A percentile compares a stretch with the other conserved stretches of the same genome.
These are phyloP conservation scores for Ananas comosus DNA, from an alignment of 176 grass and related monocot species.

Conservation along the genomic window DNA sequence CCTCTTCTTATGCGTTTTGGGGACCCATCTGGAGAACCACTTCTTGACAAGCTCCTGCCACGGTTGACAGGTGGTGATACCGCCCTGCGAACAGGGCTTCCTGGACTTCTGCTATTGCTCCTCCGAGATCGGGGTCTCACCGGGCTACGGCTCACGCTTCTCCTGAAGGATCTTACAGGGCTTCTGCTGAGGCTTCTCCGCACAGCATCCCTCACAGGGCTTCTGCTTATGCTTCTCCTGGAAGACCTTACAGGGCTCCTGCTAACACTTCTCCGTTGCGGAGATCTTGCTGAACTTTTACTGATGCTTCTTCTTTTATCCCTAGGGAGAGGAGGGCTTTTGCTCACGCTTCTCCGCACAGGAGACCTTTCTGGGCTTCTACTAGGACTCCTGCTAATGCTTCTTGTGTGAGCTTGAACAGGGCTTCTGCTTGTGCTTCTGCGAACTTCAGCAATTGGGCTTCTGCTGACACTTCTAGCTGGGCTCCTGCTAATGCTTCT, in stretches of 20 bases:
- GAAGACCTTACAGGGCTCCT: conserved; percentile 51
- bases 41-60: conserved; percentile 84
- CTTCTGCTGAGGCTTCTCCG: conserved; percentile 14
- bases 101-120: conserved; percentile 57
- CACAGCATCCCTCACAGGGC: conserved; percentile 44
- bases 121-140: conserved; percentile 25
- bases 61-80: conserved; percentile 49
- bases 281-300: conserved; percentile 36
- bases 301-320: conserved; percentile 52
- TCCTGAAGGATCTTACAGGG: conserved; percentile 19
- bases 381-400: conserved; percentile 52
- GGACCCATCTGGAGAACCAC: conserved; percentile 69
- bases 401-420: conserved; percentile 42
- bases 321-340: conserved; percentile 28
- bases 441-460: conserved; percentile 10
- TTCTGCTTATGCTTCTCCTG: conserved; percentile 61
- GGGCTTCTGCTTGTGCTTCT: conserved; percentile 59
- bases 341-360: conserved; percentile 33
- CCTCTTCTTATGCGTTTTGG: conserved; percentile 83
- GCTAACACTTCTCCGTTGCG: conserved; percentile 30
- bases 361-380: conserved; percentile 39
- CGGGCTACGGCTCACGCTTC: conserved; percentile 35
- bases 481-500: conserved; percentile 40
- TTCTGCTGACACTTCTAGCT: conserved; percentile 39
- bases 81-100: conserved; percentile 41